Base-by-base conservation (phyloP, 345 rosid genomes). In the Capsella bursapastoris region DNA sequence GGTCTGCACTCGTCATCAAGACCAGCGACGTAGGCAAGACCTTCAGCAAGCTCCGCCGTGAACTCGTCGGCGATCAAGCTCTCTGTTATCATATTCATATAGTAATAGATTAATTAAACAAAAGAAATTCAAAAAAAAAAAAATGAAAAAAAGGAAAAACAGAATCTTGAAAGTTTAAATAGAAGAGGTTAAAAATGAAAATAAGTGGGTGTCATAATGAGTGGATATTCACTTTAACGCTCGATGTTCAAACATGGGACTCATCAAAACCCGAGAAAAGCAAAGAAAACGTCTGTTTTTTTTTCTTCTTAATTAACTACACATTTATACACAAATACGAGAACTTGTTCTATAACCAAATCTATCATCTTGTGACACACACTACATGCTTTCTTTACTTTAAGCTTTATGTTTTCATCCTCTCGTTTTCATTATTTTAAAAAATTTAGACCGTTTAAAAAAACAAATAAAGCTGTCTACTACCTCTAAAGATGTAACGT, bases 31-130 rank as follows among this genome's bases (percentile, higher is more conserved):
- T 84, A 96, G 48, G 98, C 98, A 61, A 86, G 71, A 64, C 98
- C 99, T 56, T 96, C 98, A 35, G 91, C 85, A 0, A 96, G 88
- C 82, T 92, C 97, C 55, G 87, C 86, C 25, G 96, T 88, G 89
- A 96, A 96, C 87, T 96, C 99, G 37, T 96, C 99, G n/a, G 99
- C 99, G 75, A 93, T 90, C 80, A 96, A 78, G 60, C 75, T 79
- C 5, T 90, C 99, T 96, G 43, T 38, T 38, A 56, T 31, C 10
- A 49, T 38, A 22, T 0, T 12, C 8, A 18, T 45, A 41, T 41
- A 7, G 16, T n/a, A 1, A 16, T 66, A 22, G 2, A 35, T 66
- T 12, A 5, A 35, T 32, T 1, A 22, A 22, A 22, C 25, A 22
- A 35, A 35, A 34, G 7, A 27, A 22, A 22, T 22, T 5, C 25